Evolutionary conservation across 2,329 filamentous ascomycete species (phyloP).

Genomic region (Aureobasidium sp.): DNA sequence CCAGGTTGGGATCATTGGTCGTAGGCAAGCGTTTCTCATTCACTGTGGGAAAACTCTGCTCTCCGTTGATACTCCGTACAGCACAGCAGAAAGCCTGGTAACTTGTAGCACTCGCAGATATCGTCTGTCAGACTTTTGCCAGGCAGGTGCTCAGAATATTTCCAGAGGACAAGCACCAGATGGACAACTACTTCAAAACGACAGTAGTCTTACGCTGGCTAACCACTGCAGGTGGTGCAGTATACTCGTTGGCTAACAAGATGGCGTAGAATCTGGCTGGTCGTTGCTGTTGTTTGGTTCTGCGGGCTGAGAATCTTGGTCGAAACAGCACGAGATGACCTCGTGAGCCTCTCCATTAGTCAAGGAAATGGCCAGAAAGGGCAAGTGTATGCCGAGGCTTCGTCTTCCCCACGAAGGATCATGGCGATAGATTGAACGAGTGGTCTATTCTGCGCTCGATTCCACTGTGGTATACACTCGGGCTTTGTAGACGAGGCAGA

Average conservation of each 20-base stretch:
- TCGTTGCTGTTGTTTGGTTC: background rate
- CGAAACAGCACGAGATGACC: background rate
- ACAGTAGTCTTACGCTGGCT: background rate
- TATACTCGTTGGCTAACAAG: background rate
- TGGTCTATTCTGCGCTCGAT: background rate
- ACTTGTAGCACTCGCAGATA: no score
- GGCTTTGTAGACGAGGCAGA: background rate
- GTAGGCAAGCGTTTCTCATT: no score
- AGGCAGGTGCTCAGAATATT: no score
- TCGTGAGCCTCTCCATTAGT: constrained; percentile 5
- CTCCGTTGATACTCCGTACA: no score
- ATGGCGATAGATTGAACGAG: background rate
- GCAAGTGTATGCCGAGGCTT: background rate
- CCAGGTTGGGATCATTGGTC: no score
- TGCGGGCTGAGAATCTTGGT: background rate
- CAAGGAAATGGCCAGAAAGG: constrained; percentile 6
- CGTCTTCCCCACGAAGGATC: background rate
- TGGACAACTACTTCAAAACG: background rate
- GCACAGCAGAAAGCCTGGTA: no score
- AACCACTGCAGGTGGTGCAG: background rate
- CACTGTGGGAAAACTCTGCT: no score
- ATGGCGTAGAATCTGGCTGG: background rate
- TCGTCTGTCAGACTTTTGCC: no score
- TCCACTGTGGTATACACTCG: background rate
- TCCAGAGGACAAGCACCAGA: no score